Percentiles rank a stretch among this genome's conserved stretches.
Evolutionary conservation across 176 grass and related monocot species (phyloP).

Genomic region (Saccharum officinarum): DNA sequence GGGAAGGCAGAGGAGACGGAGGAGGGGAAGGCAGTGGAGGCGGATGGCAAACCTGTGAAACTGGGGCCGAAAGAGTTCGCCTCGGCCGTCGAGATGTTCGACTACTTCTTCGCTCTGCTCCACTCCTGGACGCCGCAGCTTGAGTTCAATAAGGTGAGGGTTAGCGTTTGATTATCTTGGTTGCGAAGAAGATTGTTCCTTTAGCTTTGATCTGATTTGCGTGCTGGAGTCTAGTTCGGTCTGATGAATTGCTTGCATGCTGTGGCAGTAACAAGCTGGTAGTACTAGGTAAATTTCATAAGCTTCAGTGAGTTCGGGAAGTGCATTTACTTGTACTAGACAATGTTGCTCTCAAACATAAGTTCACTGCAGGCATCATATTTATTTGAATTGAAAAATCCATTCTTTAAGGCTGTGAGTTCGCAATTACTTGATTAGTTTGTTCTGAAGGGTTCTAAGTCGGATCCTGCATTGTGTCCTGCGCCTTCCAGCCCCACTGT

Average conservation of each 20-base stretch:
- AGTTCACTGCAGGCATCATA: neutral
- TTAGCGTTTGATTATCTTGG: conserved; percentile 8
- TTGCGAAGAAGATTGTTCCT: neutral
- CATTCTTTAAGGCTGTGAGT: neutral
- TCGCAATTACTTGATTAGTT: neutral
- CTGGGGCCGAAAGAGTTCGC: conserved; percentile 84
- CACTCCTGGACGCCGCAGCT: conserved; percentile 67
- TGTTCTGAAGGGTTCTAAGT: neutral
- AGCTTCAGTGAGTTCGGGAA: neutral
- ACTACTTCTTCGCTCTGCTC: conserved; percentile 75
- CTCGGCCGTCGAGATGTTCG: conserved; percentile 73
- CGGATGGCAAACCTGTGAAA: conserved; percentile 45
- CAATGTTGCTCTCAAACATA: neutral
- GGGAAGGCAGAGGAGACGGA: neutral
- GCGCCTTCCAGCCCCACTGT: neutral
- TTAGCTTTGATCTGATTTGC: neutral
- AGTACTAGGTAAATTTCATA: neutral
- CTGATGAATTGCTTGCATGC: neutral
- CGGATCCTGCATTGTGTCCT: neutral
- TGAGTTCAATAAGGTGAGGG: conserved; percentile 74
- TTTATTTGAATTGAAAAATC: neutral
- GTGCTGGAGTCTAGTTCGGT: neutral
- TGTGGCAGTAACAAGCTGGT: neutral
- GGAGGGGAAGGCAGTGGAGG: conserved; percentile 8
- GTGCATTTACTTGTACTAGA: neutral